Conservation (phyloP, 1,139 yeast genomes). For the Candida dubliniensis region DNA sequence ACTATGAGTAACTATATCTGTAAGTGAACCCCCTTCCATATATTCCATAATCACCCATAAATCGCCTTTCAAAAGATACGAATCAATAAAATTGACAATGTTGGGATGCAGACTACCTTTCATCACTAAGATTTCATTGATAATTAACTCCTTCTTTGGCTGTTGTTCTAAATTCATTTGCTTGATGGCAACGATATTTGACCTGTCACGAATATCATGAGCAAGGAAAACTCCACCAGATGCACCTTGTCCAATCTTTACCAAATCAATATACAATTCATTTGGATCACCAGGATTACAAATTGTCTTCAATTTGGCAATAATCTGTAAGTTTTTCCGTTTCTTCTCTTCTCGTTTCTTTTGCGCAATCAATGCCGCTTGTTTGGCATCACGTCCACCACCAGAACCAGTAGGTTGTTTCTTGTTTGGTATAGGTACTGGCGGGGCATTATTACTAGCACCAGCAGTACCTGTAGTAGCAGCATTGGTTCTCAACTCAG, state of each 20-base stretch:
- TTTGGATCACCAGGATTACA: conserved; percentile 92
- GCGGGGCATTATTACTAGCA: conserved; percentile 1
- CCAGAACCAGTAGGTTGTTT: conserved; percentile 28
- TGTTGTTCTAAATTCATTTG: conserved; percentile 93
- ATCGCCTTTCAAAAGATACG: conserved; percentile 71
- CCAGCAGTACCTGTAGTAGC: background rate
- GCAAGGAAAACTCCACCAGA: conserved; percentile 97
- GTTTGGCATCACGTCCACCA: conserved; percentile 53
- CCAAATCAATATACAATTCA: conserved; percentile 60
- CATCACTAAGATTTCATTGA: conserved; percentile 92
- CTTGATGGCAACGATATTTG: conserved; percentile 82
- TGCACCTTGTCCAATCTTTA: conserved; percentile 96
- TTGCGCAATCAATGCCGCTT: conserved; percentile 57
- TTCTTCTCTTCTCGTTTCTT: conserved; percentile 77
- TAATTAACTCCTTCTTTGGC: conserved; percentile 93
- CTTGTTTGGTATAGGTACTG: conserved; percentile 9
- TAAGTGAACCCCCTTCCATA: conserved; percentile 96
- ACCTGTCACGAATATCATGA: conserved; percentile 54
- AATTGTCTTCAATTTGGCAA: conserved; percentile 68
- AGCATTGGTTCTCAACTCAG: background rate
- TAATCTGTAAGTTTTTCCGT: conserved; percentile 65
- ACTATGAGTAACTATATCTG: conserved; percentile 93
- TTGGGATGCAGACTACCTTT: conserved; percentile 87
- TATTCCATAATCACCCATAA: conserved; percentile 98
- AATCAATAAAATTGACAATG: conserved; percentile 88